Conservation (phyloP, 2,329 filamentous ascomycete genomes). For the Coniella lustricola region DNA sequence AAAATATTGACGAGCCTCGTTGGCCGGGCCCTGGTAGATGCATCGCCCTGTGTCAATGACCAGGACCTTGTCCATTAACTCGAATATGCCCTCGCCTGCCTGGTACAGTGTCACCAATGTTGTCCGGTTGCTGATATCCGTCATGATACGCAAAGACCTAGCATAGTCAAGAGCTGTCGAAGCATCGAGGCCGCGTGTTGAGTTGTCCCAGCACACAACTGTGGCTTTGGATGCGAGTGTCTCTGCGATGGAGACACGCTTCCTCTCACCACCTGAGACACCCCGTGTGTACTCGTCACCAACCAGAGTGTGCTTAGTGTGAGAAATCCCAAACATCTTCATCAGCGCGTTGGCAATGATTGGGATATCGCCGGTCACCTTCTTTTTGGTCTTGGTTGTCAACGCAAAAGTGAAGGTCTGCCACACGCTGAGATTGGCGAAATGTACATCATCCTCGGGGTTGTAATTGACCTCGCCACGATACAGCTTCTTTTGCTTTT, state of each 20-base stretch:
- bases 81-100: conserved; percentile 51
- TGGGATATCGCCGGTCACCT: conserved; percentile 53
- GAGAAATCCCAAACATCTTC: conserved; percentile 63
- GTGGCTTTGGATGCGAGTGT: conserved; percentile 54
- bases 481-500: conserved; percentile 44
- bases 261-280: conserved; percentile 59
- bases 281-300: conserved; percentile 59
- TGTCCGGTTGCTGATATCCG: conserved; percentile 55
- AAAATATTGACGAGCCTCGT: conserved; percentile 59
- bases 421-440: conserved; percentile 57
- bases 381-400: conserved; percentile 55
- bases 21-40: conserved; percentile 59
- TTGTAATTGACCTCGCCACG: conserved; percentile 57
- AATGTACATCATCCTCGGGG: conserved; percentile 56
- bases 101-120: conserved; percentile 60
- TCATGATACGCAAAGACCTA: conserved; percentile 56
- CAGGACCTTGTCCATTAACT: conserved; percentile 62
- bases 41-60: conserved; percentile 62
- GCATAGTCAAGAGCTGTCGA: conserved; percentile 61
- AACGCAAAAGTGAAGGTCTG: conserved; percentile 63
- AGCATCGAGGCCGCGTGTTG: conserved; percentile 57
- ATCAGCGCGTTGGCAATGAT: conserved; percentile 52
- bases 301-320: conserved; percentile 60
- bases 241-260: conserved; percentile 71
- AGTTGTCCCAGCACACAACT: conserved; percentile 68